phyloP scores from a whole-genome alignment of 2,329 filamentous ascomycete species.

The Aureobasidium uvarum region DNA sequence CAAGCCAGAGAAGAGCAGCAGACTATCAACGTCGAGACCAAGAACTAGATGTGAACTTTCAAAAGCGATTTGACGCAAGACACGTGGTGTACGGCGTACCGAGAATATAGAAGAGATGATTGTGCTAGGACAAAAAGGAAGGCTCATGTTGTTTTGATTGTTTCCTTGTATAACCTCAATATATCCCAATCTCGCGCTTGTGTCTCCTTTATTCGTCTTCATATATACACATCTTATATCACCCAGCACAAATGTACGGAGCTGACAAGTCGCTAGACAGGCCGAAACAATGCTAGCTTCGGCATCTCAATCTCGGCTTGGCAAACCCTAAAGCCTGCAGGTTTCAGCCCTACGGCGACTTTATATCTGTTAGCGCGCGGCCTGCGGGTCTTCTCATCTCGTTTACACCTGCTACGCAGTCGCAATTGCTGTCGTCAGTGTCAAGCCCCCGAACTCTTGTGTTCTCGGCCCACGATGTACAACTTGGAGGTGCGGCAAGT shows the following conservation, averaged over 20 bases:
- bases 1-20: constrained; percentile 28
- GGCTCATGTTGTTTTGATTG: constrained; percentile 19
- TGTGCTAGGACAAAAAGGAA: not conserved
- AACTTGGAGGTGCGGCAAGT: not conserved
- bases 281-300: constrained; percentile 7
- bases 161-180: constrained; percentile 21
- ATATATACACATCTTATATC: not conserved
- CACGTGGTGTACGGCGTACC: constrained; percentile 13
- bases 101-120: constrained; percentile 14
- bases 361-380: constrained; percentile 1
- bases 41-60: not conserved
- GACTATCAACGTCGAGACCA: constrained; percentile 24
- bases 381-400: constrained; percentile 18
- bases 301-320: constrained; percentile 8
- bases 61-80: constrained; percentile 2
- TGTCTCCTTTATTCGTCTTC: not conserved
- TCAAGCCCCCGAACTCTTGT: not conserved
- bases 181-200: constrained; percentile 13
- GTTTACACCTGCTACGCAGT: not conserved
- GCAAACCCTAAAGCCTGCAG: not conserved
- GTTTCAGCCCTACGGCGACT: constrained; percentile 10
- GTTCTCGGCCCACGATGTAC: not conserved
- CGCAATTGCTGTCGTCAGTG: not conserved
- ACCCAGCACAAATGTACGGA: not conserved
- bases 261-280: not conserved